A percentile compares a stretch with the other conserved stretches of the same genome.
Conservation (phyloP, 2,329 filamentous ascomycete genomes). For the Penicillium capsulatum region DNA sequence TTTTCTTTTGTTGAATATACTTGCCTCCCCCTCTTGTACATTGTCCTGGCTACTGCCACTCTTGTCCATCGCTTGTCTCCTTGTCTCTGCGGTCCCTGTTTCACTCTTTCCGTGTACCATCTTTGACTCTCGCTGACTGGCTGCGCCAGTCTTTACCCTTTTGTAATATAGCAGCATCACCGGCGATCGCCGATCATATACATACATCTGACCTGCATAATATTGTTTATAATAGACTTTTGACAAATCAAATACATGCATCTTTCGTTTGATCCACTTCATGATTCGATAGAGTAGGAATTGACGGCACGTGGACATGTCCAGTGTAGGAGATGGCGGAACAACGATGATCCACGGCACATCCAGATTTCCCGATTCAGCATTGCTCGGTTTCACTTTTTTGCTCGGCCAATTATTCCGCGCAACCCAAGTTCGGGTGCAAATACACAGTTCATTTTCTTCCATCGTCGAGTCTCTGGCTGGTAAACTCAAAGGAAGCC, state of each 20-base stretch:
- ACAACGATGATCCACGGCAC: constrained; percentile 25
- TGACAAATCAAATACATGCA: constrained; percentile 1
- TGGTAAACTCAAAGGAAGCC: too few species aligned
- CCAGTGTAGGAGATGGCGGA: constrained; percentile 14
- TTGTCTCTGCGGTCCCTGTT: constrained; percentile 1
- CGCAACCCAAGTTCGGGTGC: too few species aligned
- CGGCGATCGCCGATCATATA: constrained; percentile 14
- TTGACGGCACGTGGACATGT: neutral
- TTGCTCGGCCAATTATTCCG: constrained; percentile 7
- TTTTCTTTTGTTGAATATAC: constrained; percentile 23
- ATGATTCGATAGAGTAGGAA: neutral
- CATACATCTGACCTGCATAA: constrained; percentile 22
- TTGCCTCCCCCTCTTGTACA: constrained; percentile 20
- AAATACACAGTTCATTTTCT: too few species aligned
- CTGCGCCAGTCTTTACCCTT: constrained; percentile 17
- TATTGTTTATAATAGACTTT: constrained; percentile 1
- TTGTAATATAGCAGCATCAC: constrained; percentile 35
- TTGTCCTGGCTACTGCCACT: constrained; percentile 19
- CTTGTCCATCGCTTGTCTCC: constrained; percentile 11
- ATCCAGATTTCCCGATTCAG: constrained; percentile 33
- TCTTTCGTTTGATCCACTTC: constrained; percentile 1
- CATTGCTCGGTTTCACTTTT: constrained; percentile 15
- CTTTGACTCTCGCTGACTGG: neutral
- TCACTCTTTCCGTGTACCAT: neutral
- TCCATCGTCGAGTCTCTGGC: too few species aligned